These are phyloP conservation scores for Dictyostelium purpureum DNA, from an alignment of 78 protist genomes.

Conservation along the genomic window DNA sequence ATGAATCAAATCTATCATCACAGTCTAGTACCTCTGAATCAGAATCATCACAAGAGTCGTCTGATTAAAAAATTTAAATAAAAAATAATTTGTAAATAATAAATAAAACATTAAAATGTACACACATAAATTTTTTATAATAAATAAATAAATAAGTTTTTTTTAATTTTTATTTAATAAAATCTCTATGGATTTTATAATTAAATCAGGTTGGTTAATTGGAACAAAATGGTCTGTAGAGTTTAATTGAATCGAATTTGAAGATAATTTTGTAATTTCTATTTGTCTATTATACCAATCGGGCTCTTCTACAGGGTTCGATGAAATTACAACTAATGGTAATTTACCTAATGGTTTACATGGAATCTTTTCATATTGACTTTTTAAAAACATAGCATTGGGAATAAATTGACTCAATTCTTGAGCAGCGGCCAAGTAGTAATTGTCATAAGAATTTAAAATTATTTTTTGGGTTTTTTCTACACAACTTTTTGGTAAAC, in stretches of 20 bases:
- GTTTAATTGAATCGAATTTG: not conserved
- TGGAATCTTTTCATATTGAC: not conserved
- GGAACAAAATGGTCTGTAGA: conserved; percentile 18
- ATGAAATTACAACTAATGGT: conserved; percentile 7
- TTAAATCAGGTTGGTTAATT: not conserved
- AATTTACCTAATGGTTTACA: not conserved
- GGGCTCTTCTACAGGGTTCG: not conserved
- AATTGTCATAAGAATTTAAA: not conserved
- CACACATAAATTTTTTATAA: too few relatives aligned
- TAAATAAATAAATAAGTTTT: too few relatives aligned
- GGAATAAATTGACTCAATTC: conserved; percentile 5
- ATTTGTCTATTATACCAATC: conserved; percentile 24
- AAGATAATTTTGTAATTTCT: not conserved
- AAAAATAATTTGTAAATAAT: too few relatives aligned
- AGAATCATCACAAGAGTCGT: too few relatives aligned
- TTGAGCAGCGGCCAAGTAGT: not conserved
- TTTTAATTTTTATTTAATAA: too few relatives aligned
- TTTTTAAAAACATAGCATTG: too few relatives aligned
- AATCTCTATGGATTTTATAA: too few relatives aligned
- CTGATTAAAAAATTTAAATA: too few relatives aligned
- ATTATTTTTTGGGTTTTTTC: not conserved
- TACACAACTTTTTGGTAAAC: not conserved
- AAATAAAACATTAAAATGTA: too few relatives aligned
- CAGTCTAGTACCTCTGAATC: too few relatives aligned
- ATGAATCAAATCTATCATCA: too few relatives aligned